Percentiles rank a stretch among this genome's conserved stretches.
Conservation (phyloP, 2,329 filamentous ascomycete species). For the Zasmidium cellare region DNA sequence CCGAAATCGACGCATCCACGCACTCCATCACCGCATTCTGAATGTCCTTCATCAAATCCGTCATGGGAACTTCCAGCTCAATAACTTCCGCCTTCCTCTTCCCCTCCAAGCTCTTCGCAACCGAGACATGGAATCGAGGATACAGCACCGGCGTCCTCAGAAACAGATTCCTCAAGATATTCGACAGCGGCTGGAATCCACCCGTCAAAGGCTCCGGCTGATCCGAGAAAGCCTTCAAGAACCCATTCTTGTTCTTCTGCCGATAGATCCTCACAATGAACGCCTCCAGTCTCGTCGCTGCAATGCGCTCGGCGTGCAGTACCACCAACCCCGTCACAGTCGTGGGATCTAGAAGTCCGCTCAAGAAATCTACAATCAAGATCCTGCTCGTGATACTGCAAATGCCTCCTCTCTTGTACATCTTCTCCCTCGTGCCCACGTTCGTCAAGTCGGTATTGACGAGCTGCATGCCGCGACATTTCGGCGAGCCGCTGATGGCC, state of each 20-base stretch:
- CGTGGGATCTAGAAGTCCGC: constrained; percentile 75
- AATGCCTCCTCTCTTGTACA: constrained; percentile 86
- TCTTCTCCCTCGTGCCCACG: constrained; percentile 82
- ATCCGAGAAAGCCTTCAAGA: constrained; percentile 95
- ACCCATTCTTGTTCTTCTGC: constrained; percentile 90
- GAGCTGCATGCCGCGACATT: constrained; percentile 80
- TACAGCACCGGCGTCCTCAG: constrained; percentile 85
- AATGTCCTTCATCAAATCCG: constrained; percentile 86
- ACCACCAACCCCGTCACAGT: constrained; percentile 85
- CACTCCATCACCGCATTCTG: constrained; percentile 95
- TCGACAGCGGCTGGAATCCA: constrained; percentile 83
- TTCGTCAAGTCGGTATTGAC: constrained; percentile 95
- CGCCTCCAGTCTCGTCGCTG: constrained; percentile 86
- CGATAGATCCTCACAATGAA: constrained; percentile 93
- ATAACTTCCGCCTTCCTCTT: constrained; percentile 94
- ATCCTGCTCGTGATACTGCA: constrained; percentile 97
- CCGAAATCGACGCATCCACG: constrained; percentile 89
- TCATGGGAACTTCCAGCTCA: constrained; percentile 95
- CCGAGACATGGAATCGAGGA: constrained; percentile 89
- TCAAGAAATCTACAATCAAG: constrained; percentile 87
- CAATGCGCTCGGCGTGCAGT: constrained; percentile 81
- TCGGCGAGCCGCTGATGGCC: constrained; percentile 78
- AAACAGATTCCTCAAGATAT: constrained; percentile 91
- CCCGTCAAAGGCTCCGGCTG: constrained; percentile 85
- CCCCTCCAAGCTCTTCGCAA: constrained; percentile 86